A percentile compares a stretch with the other conserved stretches of the same genome.
Conservation (phyloP, 2,329 filamentous ascomycete species). For the Pseudogymnoascus sp. region DNA sequence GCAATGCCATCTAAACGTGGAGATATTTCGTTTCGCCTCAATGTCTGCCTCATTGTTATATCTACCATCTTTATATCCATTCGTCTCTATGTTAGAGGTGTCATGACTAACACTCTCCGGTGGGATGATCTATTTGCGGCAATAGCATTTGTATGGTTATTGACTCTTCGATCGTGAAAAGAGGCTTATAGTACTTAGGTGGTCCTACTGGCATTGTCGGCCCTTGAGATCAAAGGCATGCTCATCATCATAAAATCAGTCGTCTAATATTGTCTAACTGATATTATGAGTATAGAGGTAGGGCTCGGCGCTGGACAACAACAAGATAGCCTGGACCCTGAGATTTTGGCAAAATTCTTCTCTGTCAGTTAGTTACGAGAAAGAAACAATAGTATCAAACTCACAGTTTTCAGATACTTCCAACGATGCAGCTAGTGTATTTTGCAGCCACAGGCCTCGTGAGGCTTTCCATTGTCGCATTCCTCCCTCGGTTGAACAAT, state of each 20-base stretch:
- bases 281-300: not conserved
- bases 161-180: not conserved
- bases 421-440: conserved; percentile 16
- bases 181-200: conserved; percentile 10
- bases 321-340: not conserved
- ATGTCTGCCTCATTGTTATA: conserved; percentile 24
- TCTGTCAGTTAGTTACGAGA: conserved; percentile 16
- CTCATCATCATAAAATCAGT: not conserved
- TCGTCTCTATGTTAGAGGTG: conserved; percentile 26
- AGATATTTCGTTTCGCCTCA: conserved; percentile 15
- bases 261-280: not conserved
- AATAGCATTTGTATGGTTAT: conserved; percentile 22
- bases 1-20: conserved; percentile 16
- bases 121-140: conserved; percentile 27
- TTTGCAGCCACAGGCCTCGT: conserved; percentile 29
- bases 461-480: conserved; percentile 30
- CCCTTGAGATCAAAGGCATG: conserved; percentile 8
- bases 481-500: conserved; percentile 30
- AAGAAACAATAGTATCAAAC: conserved; percentile 20
- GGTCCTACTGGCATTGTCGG: conserved; percentile 13
- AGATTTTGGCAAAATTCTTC: not conserved
- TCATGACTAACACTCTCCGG: conserved; percentile 27
- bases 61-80: conserved; percentile 24
- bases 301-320: not conserved
- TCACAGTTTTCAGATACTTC: conserved; percentile 2